Conservation (phyloP, 331 rosid genomes). For the Acacia pycnantha region DNA sequence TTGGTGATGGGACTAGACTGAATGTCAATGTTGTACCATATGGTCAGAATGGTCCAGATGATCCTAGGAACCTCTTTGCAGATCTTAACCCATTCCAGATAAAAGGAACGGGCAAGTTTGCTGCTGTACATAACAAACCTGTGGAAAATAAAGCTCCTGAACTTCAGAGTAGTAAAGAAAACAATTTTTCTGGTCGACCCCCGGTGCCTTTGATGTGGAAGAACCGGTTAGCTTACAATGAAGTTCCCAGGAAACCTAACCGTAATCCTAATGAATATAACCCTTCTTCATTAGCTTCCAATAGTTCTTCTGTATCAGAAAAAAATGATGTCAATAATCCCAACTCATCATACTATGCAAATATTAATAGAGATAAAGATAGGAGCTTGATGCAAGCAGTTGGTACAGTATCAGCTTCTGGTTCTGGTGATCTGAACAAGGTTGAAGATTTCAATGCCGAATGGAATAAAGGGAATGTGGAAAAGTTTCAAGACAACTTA, state of each 20-base stretch:
- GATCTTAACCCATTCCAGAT: constrained; percentile 92
- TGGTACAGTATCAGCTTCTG: constrained; percentile 36
- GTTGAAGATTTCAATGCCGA: constrained; percentile 42
- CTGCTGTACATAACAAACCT: constrained; percentile 55
- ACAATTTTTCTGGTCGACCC: constrained; percentile 56
- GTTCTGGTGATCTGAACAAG: constrained; percentile 32
- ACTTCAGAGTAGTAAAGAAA: constrained; percentile 48
- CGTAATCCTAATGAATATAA: constrained; percentile 66
- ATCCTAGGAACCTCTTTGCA: constrained; percentile 73
- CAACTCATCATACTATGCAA: constrained; percentile 41
- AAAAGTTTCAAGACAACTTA: constrained; percentile 35
- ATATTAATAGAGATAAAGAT: constrained; percentile 37
- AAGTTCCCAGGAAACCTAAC: constrained; percentile 63
- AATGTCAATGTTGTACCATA: constrained; percentile 84
- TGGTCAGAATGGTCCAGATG: constrained; percentile 63
- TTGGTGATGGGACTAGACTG: constrained; percentile 68
- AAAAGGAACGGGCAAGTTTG: constrained; percentile 75
- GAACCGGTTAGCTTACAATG: constrained; percentile 70
- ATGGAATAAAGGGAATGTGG: constrained; percentile 36
- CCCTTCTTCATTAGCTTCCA: constrained; percentile 51
- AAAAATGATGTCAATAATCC: constrained; percentile 45
- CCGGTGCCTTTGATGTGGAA: constrained; percentile 81
- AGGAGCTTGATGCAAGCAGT: constrained; percentile 26
- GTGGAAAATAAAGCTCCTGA: constrained; percentile 67
- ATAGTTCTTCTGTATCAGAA: constrained; percentile 55